These are phyloP conservation scores for Solanum hybrid DNA, from an alignment of 305 asterid genomes.

Conservation along the genomic window DNA sequence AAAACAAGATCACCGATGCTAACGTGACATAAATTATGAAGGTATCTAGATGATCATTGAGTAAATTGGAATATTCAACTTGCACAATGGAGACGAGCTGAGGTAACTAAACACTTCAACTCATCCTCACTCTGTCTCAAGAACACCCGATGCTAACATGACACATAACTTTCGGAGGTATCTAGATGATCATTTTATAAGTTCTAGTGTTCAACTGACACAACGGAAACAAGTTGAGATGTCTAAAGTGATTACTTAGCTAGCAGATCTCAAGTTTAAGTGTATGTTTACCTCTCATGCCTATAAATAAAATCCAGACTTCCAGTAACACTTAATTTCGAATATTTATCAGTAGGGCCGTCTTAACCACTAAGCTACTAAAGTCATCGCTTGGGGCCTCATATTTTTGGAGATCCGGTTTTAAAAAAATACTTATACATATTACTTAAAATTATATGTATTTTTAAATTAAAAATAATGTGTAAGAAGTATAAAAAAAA, in stretches of 20 bases:
- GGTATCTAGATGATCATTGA: too few relatives aligned
- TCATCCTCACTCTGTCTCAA: neutral
- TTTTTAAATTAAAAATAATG: too few relatives aligned
- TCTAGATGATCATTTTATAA: neutral
- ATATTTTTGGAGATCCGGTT: too few relatives aligned
- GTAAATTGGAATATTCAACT: neutral
- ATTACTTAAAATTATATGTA: too few relatives aligned
- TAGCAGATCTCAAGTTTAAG: neutral
- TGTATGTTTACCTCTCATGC: too few relatives aligned
- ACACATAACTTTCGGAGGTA: neutral
- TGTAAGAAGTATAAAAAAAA: too few relatives aligned
- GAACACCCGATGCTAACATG: neutral
- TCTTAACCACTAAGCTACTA: too few relatives aligned
- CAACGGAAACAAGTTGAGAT: neutral
- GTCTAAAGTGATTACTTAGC: neutral
- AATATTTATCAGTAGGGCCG: too few relatives aligned
- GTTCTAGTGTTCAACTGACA: neutral
- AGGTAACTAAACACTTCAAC: neutral
- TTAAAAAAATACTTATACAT: too few relatives aligned
- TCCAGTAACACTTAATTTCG: neutral
- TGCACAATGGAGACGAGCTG: neutral
- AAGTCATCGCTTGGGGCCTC: too few relatives aligned
- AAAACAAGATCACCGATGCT: neutral
- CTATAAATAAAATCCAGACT: neutral
- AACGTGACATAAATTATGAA: neutral